phyloP scores from a whole-genome alignment of 1,139 yeast species.

The Kurtzmaniella natalensis region DNA sequence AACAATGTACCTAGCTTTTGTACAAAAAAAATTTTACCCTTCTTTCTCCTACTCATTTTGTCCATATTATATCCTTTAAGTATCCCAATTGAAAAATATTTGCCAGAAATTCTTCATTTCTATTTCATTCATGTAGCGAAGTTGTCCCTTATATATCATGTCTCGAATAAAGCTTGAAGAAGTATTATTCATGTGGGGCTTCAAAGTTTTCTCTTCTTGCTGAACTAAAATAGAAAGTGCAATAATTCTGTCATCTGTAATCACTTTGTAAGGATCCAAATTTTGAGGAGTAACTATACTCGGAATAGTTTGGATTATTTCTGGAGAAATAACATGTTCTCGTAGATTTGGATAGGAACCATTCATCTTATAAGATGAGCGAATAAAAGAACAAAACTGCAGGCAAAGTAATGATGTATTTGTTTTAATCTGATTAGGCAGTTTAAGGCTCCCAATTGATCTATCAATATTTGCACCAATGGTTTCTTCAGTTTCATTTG shows the following conservation, averaged over 20 bases:
- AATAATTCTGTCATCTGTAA: not conserved
- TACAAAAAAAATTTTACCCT: no score
- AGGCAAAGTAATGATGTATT: not conserved
- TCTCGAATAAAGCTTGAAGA: not conserved
- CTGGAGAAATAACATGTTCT: not conserved
- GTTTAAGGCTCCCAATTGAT: no score
- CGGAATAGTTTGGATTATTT: not conserved
- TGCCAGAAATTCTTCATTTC: not conserved
- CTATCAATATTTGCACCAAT: not conserved
- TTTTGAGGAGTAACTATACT: not conserved
- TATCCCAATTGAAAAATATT: constrained; percentile 1
- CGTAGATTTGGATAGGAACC: not conserved
- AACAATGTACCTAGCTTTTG: no score
- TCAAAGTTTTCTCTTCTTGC: not conserved
- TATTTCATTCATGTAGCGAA: not conserved
- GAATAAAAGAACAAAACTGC: not conserved
- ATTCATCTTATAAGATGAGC: not conserved
- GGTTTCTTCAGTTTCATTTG: not conserved
- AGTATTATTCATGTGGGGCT: not conserved
- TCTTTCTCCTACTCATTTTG: not conserved
- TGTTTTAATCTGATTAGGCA: not conserved
- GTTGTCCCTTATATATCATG: not conserved
- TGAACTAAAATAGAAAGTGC: not conserved
- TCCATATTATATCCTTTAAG: no score
- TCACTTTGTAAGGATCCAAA: not conserved